Percentiles rank a stretch among this genome's conserved stretches.
phyloP scores from a whole-genome alignment of 495 filamentous ascomycete genomes.

The Aspergillus panamensis region DNA sequence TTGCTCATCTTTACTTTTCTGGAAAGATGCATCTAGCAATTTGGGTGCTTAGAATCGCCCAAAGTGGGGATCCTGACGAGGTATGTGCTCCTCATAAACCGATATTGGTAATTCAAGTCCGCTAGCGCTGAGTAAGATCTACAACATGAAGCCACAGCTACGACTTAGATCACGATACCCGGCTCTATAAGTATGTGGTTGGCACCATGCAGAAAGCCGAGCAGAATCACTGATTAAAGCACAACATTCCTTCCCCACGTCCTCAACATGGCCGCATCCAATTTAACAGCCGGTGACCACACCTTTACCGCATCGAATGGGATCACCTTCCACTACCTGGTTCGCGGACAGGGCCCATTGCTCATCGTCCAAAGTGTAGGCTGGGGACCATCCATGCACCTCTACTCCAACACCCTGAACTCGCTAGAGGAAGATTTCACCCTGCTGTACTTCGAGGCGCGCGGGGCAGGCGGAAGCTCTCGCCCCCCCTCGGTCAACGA shows the following conservation, averaged over 20 bases:
- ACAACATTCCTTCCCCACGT: background rate
- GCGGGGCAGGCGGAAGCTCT: background rate
- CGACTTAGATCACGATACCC: background rate
- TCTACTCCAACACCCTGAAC: constrained; percentile 2
- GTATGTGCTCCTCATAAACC: no score
- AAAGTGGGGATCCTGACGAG: no score
- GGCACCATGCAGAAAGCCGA: background rate
- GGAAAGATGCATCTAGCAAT: no score
- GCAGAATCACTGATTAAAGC: background rate
- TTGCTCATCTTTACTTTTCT: no score
- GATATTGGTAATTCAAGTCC: background rate
- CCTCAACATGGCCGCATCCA: background rate
- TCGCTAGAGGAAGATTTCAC: background rate
- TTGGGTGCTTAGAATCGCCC: no score
- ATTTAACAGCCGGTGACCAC: background rate
- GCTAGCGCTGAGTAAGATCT: constrained; percentile 1
- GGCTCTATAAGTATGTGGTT: background rate
- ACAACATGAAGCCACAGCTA: background rate
- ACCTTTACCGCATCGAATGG: background rate
- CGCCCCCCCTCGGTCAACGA: background rate
- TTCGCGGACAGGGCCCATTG: constrained; percentile 2
- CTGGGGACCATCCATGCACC: constrained; percentile 8
- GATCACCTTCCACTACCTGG: constrained; percentile 8
- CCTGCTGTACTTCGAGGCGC: constrained; percentile 3
- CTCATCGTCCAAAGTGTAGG: constrained; percentile 7